Conservation (phyloP, 441 rosid genomes). For the Arabidopsis hybrid region DNA sequence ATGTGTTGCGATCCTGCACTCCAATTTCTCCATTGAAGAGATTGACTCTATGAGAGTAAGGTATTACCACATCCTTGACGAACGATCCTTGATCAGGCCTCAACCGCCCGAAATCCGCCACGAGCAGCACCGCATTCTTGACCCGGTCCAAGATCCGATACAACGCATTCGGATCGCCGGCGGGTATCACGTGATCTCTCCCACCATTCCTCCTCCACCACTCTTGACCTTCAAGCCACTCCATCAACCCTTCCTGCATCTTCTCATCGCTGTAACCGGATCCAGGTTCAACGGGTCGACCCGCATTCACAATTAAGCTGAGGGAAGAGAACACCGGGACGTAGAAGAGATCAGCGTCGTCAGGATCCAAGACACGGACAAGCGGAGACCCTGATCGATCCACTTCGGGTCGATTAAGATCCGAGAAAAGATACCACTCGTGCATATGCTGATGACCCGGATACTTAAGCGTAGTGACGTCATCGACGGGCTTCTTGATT, state of each 20-base stretch:
- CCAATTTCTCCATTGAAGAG: slow-evolving; percentile 71
- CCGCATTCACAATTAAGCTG: slow-evolving; percentile 76
- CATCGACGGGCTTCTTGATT: slow-evolving; percentile 38
- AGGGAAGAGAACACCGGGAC: slow-evolving; percentile 91
- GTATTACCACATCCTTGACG: slow-evolving; percentile 86
- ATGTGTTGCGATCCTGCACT: slow-evolving; percentile 62
- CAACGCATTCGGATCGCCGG: slow-evolving; percentile 94
- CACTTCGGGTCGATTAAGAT: slow-evolving; percentile 57
- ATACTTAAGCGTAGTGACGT: slow-evolving; percentile 61
- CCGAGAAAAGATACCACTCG: slow-evolving; percentile 88
- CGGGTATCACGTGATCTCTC: slow-evolving; percentile 76
- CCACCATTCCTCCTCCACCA: slow-evolving; percentile 84
- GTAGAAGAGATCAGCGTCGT: slow-evolving; percentile 83
- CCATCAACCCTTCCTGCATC: slow-evolving; percentile 79
- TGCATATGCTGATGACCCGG: slow-evolving; percentile 99
- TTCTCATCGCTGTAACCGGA: slow-evolving; percentile 73
- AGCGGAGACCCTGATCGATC: slow-evolving; percentile 71
- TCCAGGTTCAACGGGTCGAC: slow-evolving; percentile 50
- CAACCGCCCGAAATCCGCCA: slow-evolving; percentile 86
- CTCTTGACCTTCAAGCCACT: slow-evolving; percentile 83
- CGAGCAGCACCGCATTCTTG: slow-evolving; percentile 68
- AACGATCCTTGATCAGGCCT: slow-evolving; percentile 86
- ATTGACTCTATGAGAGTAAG: slow-evolving; percentile 85
- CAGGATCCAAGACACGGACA: slow-evolving; percentile 65
- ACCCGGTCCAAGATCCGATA: slow-evolving; percentile 67